Conservation (phyloP, 768 basidiomycete species). For the Hemileccinum impolitum region DNA sequence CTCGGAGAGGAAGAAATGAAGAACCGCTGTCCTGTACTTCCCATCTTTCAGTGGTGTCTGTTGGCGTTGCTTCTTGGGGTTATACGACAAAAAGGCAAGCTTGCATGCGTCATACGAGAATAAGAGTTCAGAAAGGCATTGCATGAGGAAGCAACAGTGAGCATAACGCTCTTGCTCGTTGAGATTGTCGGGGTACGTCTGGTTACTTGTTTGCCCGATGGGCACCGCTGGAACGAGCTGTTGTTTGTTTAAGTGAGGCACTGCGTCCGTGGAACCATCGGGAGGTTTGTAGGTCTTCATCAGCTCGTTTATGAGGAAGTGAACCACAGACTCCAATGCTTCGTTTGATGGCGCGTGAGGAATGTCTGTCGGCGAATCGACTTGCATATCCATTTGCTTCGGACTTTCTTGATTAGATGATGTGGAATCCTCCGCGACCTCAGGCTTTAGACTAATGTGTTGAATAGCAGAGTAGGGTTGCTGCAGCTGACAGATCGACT, state of each 20-base stretch:
- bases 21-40: conserved; percentile 62
- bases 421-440: conserved; percentile 19
- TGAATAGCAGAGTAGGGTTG: conserved; percentile 56
- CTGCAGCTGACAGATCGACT: conserved; percentile 67
- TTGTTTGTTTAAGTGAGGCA: conserved; percentile 14
- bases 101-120: conserved; percentile 95
- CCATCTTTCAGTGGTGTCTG: conserved; percentile 65
- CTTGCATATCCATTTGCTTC: conserved; percentile 53
- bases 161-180: conserved; percentile 33
- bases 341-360: conserved; percentile 34
- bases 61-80: conserved; percentile 54
- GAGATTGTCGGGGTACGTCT: conserved; percentile 11
- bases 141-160: conserved; percentile 84
- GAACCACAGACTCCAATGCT: conserved; percentile 56
- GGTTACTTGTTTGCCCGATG: conserved; percentile 17
- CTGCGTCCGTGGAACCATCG: conserved; percentile 27
- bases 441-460: conserved; percentile 56
- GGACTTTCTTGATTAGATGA: conserved; percentile 9
- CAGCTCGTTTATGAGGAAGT: conserved; percentile 72
- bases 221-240: conserved; percentile 2
- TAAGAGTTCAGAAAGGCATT: conserved; percentile 85
- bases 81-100: conserved; percentile 76
- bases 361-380: conserved; percentile 39
- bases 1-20: conserved; percentile 81
- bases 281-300: conserved; percentile 55